A percentile compares a stretch with the other conserved stretches of the same genome.
Conservation (phyloP, 139 green algal species). For the Chlorokybus atmophyticus region DNA sequence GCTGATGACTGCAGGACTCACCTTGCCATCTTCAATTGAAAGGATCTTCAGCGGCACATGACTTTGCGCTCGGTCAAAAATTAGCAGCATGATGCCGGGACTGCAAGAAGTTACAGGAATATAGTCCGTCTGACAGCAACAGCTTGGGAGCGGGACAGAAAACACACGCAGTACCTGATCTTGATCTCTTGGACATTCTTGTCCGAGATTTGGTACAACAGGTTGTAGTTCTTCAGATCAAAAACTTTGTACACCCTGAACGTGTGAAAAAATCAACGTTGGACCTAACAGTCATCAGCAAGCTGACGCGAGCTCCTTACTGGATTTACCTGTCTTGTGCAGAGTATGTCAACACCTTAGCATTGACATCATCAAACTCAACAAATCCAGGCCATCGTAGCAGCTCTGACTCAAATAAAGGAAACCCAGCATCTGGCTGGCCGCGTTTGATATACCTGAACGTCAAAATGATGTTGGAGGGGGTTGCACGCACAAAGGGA, state of each 20-base stretch:
- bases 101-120: constrained; percentile 6
- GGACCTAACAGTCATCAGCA: not conserved
- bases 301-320: too few relatives aligned
- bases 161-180: constrained; percentile 20
- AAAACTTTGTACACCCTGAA: constrained; percentile 38
- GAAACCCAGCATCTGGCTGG: constrained; percentile 25
- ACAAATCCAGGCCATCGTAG: constrained; percentile 44
- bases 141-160: not conserved
- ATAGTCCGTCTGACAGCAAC: too few relatives aligned
- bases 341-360: constrained; percentile 38
- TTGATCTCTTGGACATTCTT: constrained; percentile 36
- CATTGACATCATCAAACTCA: constrained; percentile 47
- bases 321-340: constrained; percentile 19
- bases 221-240: constrained; percentile 36
- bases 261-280: not conserved
- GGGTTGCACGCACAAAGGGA: too few relatives aligned
- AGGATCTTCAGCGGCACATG: constrained; percentile 35
- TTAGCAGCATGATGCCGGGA: constrained; percentile 41
- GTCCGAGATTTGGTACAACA: constrained; percentile 26
- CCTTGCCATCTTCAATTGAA: constrained; percentile 32
- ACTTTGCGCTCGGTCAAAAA: constrained; percentile 21
- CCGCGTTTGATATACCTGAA: constrained; percentile 33
- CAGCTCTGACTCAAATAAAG: constrained; percentile 37
- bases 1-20: not conserved
- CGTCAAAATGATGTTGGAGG: too few relatives aligned